Conservation (phyloP, 2,329 filamentous ascomycete genomes). For the Chaetothyriales sp. region DNA sequence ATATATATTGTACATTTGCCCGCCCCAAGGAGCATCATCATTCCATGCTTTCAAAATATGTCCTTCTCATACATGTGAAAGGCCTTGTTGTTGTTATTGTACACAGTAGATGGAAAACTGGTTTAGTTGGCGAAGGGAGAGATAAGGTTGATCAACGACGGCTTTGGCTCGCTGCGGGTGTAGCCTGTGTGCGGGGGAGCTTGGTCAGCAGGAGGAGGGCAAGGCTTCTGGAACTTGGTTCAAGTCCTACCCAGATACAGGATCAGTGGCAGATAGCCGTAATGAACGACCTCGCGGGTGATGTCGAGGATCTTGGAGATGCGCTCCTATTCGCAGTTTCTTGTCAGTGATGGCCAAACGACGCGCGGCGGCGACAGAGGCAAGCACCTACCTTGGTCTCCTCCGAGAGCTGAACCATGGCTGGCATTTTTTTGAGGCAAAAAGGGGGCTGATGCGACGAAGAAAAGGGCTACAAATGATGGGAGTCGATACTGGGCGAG, state of each 20-base stretch:
- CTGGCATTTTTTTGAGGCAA: constrained; percentile 1
- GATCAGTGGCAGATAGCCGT: constrained; percentile 93
- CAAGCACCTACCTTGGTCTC: constrained; percentile 66
- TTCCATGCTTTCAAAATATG: neutral
- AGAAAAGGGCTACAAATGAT: neutral
- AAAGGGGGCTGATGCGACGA: neutral
- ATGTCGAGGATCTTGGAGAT: constrained; percentile 94
- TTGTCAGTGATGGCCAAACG: constrained; percentile 1
- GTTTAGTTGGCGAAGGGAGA: constrained; percentile 16
- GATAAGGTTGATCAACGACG: constrained; percentile 50
- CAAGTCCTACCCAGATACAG: constrained; percentile 67
- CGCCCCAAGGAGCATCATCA: neutral
- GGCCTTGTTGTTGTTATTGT: constrained; percentile 9
- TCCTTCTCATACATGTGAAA: neutral
- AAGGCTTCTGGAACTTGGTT: neutral
- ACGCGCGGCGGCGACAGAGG: neutral
- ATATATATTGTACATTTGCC: neutral
- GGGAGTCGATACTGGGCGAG: neutral
- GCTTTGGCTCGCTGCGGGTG: constrained; percentile 82
- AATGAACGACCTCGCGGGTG: constrained; percentile 86
- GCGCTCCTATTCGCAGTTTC: constrained; percentile 54
- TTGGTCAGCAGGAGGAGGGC: constrained; percentile 3
- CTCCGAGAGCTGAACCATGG: constrained; percentile 56
- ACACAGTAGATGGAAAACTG: constrained; percentile 1
- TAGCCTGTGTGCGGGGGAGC: constrained; percentile 51